Base-by-base conservation (phyloP, 331 rosid species). In the Pyrus hybrid region DNA sequence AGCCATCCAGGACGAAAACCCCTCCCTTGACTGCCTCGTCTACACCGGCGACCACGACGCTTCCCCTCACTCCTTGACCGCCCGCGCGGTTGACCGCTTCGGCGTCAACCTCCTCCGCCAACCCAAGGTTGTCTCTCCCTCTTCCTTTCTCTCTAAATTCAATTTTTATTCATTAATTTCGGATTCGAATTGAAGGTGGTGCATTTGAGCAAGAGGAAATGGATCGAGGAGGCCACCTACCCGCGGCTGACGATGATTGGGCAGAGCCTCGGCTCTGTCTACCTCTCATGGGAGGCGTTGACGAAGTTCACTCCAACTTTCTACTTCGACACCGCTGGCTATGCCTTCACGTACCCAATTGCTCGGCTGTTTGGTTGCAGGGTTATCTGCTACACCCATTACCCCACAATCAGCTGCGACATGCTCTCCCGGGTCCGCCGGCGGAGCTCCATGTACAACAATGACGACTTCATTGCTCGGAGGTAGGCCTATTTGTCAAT, bases 41-140 rank as follows among this genome's bases (percentile, higher is more conserved):
- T 92, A 84, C 88, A 94, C 91, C 10, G 99, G 99, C 65, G 97
- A 94, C 80, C 96, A 90, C 37, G 97, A 94, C 17, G 87, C 97
- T 70, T 81, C 93, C 13, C 91, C 97, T 33, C 87, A 88, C 16
- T 76, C 83, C 60, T 83, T 94, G 83, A 75, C 78, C 76, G 83
- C 76, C 72, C 91, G 91, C 2, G 93, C 96, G 62, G 14, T 86
- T 6, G 96, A 93, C 81, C 91, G 97, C 13, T 91, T 93, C 57
- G 96, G 98, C 10, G 97, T 93, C 79, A 73, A 88, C 7, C 85
- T 88, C 16, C 81, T 82, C 22, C 82, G 58, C 70, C 86, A 85
- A 62, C 96, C 94, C 2, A 82, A 83, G 93, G 97, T 89, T 6
- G 54, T 26, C 53, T 4, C 12, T 37, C 16, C 37, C 14, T 63